Evolutionary conservation across 164 flowering plant species (phyloP), one percentile per base, ranked within the genome.

Genomic region (Umbilicus rupestris): DNA sequence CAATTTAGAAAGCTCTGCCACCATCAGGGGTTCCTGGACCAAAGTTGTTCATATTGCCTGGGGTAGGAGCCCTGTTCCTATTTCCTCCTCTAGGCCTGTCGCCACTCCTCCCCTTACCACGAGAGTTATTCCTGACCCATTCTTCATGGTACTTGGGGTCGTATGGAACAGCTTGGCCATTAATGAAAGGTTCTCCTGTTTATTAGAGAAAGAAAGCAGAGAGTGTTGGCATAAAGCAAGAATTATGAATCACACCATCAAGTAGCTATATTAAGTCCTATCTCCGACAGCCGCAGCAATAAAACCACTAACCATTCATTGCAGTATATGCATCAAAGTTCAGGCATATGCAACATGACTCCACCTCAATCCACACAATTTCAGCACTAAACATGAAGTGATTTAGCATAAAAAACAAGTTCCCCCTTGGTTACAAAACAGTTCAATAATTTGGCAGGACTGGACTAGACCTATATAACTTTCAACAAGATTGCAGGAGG

Each of bases 91-190:
- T 52, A 52, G 59, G 16, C 59, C 17, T 24, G 59, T 52, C 55
- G 5, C 26, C 55, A n/a, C 26, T 20, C 39, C 87, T 83, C 68
- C 81, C 87, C 39, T 72, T 79, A 5, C 91, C 93, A 19, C 80
- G 70, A 10, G 72, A 67, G 71, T 83, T 85, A 74, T 83, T 87
- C 62, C 86, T 83, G 20, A 85, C 73, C 89, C 89, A 87, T 63
- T 90, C 95, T 73, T 84, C 97, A 62, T 88, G 94, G 68, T 86
- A 88, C 73, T 90, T 84, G 10, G 91, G 90, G 41, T 87, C 96
- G 76, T 87, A 89, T n/a, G 96, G 91, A 62, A 87, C 89, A 39
- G 90, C 90, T 69, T 84, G 67, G 37, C 97, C 97, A 70, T 90
- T 69, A 33, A 90, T 86, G 70, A 90, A 85, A 46, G 92, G 97